Percentiles rank a stretch among this genome's conserved stretches.
Evolutionary conservation across 73 alveolate genomes (phyloP).

Genomic region (Paramecium primaurelia): DNA sequence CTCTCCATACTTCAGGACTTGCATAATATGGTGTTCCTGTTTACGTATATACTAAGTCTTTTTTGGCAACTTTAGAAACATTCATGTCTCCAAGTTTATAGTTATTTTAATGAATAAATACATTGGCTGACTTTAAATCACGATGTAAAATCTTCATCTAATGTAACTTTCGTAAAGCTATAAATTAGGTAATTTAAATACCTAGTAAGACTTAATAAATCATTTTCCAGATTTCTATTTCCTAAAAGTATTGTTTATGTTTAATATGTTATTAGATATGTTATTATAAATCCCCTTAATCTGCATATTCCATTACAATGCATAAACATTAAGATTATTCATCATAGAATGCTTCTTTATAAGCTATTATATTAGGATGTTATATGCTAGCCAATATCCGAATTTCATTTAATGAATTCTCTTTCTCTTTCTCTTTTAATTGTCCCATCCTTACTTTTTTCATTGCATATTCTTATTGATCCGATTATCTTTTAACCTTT

Average conservation of each 20-base stretch:
- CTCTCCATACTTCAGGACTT: conserved; percentile 86
- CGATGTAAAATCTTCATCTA: conserved; percentile 63
- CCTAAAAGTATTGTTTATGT: conserved; percentile 63
- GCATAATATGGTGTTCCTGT: conserved; percentile 98
- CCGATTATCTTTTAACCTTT: conserved; percentile 70
- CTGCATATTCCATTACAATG: conserved; percentile 76
- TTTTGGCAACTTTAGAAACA: conserved; percentile 79
- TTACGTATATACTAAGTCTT: conserved; percentile 82
- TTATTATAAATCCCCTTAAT: conserved; percentile 69
- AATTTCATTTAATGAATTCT: conserved; percentile 80
- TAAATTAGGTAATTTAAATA: neutral
- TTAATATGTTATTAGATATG: conserved; percentile 68
- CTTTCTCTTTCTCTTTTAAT: conserved; percentile 66
- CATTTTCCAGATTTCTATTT: conserved; percentile 76
- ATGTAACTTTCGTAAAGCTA: conserved; percentile 65
- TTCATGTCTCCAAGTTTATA: conserved; percentile 87
- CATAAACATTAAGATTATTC: conserved; percentile 60
- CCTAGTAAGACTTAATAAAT: conserved; percentile 69
- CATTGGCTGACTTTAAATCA: conserved; percentile 77
- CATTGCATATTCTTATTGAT: conserved; percentile 67
- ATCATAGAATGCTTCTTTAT: conserved; percentile 71
- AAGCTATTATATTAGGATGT: conserved; percentile 65
- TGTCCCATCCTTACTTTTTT: conserved; percentile 67
- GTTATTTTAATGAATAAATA: conserved; percentile 66
- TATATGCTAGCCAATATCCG: conserved; percentile 72